Conservation (phyloP, 495 filamentous ascomycete species). For the Podospora bellae-mahoneyi region DNA sequence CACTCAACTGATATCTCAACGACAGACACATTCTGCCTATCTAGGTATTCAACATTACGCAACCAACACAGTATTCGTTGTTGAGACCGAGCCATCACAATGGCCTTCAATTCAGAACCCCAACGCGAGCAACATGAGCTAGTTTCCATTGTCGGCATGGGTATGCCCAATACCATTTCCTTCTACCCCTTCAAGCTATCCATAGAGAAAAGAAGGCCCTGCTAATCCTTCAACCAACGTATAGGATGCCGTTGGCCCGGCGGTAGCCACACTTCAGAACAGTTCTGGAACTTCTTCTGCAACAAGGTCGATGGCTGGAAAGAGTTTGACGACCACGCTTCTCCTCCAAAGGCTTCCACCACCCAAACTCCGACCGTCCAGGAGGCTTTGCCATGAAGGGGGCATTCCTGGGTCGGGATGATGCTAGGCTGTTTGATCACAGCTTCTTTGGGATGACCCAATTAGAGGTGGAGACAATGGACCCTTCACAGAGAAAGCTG, state of each 20-base stretch:
- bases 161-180: background rate
- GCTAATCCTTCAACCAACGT: background rate
- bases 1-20: background rate
- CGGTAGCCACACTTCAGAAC: background rate
- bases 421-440: background rate
- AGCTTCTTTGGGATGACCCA: background rate
- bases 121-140: background rate
- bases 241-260: background rate
- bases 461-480: background rate
- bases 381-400: background rate
- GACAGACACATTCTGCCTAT: no score
- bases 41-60: background rate
- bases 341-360: background rate
- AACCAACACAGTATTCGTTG: no score
- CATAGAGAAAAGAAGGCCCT: background rate
- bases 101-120: background rate
- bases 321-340: background rate
- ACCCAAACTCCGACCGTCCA: background rate
- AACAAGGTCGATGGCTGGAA: background rate
- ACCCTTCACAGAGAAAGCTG: background rate
- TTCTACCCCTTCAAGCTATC: background rate
- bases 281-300: background rate
- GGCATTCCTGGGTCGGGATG: background rate
- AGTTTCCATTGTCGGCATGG: slow-evolving; percentile 3
- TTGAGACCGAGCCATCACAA: background rate